Conservation (phyloP, 2,329 filamentous ascomycete species). For the Shiraia bambusicola region DNA sequence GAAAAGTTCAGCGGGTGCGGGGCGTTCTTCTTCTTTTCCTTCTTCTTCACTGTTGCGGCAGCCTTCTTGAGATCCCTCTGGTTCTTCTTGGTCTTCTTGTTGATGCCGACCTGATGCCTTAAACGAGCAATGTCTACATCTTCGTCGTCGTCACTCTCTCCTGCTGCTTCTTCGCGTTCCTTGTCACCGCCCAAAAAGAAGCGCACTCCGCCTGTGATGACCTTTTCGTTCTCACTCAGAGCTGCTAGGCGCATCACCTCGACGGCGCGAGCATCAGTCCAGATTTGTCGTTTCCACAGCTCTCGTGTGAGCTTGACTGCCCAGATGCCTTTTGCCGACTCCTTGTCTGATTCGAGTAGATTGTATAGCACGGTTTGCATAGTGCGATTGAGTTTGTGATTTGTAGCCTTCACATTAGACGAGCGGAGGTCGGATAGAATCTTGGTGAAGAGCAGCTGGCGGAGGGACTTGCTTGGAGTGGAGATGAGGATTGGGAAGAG, state of each 20-base stretch:
- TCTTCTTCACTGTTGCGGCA: conserved; percentile 72
- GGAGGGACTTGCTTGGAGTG: conserved; percentile 88
- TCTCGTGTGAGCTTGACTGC: conserved; percentile 93
- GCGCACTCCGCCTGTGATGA: conserved; percentile 79
- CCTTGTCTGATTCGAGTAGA: conserved; percentile 79
- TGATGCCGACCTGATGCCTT: conserved; percentile 83
- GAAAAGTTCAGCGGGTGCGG: conserved; percentile 94
- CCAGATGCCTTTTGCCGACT: conserved; percentile 87
- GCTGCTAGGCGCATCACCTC: conserved; percentile 96
- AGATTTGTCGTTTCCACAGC: conserved; percentile 94
- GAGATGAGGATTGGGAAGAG: conserved; percentile 91
- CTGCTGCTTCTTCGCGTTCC: conserved; percentile 82
- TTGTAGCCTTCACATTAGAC: conserved; percentile 81
- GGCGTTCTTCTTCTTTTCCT: conserved; percentile 83
- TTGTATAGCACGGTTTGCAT: conserved; percentile 94
- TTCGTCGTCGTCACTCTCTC: conserved; percentile 78
- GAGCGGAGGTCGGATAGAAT: conserved; percentile 88
- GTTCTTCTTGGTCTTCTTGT: conserved; percentile 94
- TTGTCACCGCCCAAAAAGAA: conserved; percentile 97
- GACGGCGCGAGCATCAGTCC: conserved; percentile 93
- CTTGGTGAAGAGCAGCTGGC: conserved; percentile 81
- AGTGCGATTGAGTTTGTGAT: conserved; percentile 89
- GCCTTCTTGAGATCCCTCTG: conserved; percentile 77
- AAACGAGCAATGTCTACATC: conserved; percentile 75
- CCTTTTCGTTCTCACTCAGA: conserved; percentile 88